Evolutionary conservation across 2,329 filamentous ascomycete species (phyloP).

Genomic region (Botrytis fragariae): DNA sequence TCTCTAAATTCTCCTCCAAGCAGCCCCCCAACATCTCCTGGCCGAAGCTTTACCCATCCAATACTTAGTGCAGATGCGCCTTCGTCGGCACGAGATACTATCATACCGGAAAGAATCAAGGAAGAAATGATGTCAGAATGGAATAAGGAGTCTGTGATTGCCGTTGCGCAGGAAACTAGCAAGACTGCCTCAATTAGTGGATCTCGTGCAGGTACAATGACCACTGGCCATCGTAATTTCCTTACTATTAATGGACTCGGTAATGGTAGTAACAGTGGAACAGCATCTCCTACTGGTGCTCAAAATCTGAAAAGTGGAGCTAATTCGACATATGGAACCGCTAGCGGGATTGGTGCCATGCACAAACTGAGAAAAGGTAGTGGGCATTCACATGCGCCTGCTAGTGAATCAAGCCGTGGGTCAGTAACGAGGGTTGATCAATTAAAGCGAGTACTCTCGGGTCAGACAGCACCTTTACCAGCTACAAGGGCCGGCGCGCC

Average conservation of each 20-base stretch:
- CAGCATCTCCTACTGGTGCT: slow-evolving; percentile 46
- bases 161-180: slow-evolving; percentile 64
- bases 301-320: slow-evolving; percentile 31
- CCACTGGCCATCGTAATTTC: slow-evolving; percentile 47
- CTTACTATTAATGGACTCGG: slow-evolving; percentile 57
- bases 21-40: slow-evolving; percentile 69
- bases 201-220: slow-evolving; percentile 63
- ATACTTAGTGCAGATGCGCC: slow-evolving; percentile 52
- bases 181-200: slow-evolving; percentile 74
- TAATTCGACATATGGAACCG: slow-evolving; percentile 36
- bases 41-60: slow-evolving; percentile 61
- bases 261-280: slow-evolving; percentile 42
- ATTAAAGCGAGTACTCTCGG: slow-evolving; percentile 59
- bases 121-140: slow-evolving; percentile 78
- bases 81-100: slow-evolving; percentile 44
- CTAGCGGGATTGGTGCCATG: slow-evolving; percentile 39
- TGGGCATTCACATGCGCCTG: slow-evolving; percentile 47
- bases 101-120: slow-evolving; percentile 64
- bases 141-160: slow-evolving; percentile 72
- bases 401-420: slow-evolving; percentile 46
- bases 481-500: slow-evolving; percentile 41
- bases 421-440: slow-evolving; percentile 62
- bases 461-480: slow-evolving; percentile 45
- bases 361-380: slow-evolving; percentile 54
- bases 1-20: slow-evolving; percentile 60